Evolutionary conservation across 805 yeast genomes (phyloP), one percentile per base, ranked within the genome.

Genomic region (Candida sphagnicola): DNA sequence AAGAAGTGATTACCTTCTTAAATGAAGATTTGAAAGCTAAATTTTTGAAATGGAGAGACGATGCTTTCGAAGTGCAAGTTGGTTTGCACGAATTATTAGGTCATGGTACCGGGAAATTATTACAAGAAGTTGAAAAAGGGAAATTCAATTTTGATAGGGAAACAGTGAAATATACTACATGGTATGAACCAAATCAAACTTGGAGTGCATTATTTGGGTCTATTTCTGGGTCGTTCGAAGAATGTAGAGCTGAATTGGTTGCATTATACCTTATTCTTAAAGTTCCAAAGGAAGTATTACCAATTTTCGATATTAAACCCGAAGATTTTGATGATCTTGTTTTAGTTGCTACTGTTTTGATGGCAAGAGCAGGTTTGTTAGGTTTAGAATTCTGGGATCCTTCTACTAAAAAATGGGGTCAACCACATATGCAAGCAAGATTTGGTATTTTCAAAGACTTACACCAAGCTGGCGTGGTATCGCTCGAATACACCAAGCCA

Each of bases 371-470:
- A 4, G 96, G 96, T 42, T 67, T 88, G 35, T 54, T 84, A 25
- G 91, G 85, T 5, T 71, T 88, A 54, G 95, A 88, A 59, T 85
- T 74, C 57, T 88, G 95, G 88, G 95, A 88, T 59, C 95, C 95
- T 28, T 62, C 62, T 32, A 74, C 86, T 19, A 66, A 70, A 42
- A 87, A 86, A 62, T 88, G 96, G 95, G 96, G 96, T 21, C 96
- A 88, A 65, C 81, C 96, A 11, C 96, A 88, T 59, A 86, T 87
- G 88, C 95, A 87, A 65, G 96, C 95, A 3, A 73, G 96, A 60
- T 88, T 75, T 62, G 86, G 93, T 23, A 87, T 88, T 49, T 72
- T 85, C 73, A 85, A 85, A 65, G 74, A 82, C 11, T 80, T 85
- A 56, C 62, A 84, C 51, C 72, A 78, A 38, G 82, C 88, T 1